phyloP scores from a whole-genome alignment of 2,329 filamentous ascomycete species.

The Colletotrichum euphorbiae region DNA sequence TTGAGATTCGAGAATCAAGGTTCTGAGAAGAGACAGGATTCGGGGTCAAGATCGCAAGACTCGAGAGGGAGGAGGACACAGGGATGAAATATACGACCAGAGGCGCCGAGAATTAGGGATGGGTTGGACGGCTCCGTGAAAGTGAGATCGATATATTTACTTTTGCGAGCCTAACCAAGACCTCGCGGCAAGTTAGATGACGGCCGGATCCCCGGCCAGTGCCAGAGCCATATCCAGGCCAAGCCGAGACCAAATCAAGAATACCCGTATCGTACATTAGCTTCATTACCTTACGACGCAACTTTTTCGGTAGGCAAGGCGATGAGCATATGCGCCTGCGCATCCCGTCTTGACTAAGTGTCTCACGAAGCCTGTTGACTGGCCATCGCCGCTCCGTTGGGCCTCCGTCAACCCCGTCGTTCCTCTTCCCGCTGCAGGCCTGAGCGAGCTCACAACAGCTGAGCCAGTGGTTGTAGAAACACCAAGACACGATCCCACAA shows the following conservation, averaged over 20 bases:
- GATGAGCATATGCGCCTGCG: too few relatives aligned
- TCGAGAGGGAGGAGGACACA: conserved; percentile 33
- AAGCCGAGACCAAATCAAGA: conserved; percentile 7
- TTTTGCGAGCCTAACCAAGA: conserved; percentile 32
- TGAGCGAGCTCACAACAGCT: conserved; percentile 13
- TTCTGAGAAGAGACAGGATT: conserved; percentile 5
- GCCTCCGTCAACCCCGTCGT: conserved; percentile 14
- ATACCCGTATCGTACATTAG: not conserved
- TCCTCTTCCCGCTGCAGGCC: conserved; percentile 23
- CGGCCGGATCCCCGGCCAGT: conserved; percentile 5
- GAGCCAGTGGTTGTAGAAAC: conserved; percentile 35
- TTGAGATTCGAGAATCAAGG: conserved; percentile 20
- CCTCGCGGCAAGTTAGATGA: not conserved
- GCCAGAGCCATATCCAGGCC: conserved; percentile 10
- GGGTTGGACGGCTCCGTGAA: conserved; percentile 17
- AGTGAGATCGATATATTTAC: conserved; percentile 39
- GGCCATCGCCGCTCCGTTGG: conserved; percentile 24
- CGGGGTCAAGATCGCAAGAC: conserved; percentile 12
- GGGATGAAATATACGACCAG: conserved; percentile 36
- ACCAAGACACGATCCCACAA: conserved; percentile 32
- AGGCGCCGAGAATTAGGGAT: conserved; percentile 33
- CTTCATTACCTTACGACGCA: not conserved
- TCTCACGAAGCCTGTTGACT: conserved; percentile 36
- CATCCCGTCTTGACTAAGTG: conserved; percentile 11
- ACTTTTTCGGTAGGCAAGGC: too few relatives aligned